Evolutionary conservation across 129 eudicot species (phyloP), one percentile per base, ranked within the genome.

Genomic region (Flaveria linearis): DNA sequence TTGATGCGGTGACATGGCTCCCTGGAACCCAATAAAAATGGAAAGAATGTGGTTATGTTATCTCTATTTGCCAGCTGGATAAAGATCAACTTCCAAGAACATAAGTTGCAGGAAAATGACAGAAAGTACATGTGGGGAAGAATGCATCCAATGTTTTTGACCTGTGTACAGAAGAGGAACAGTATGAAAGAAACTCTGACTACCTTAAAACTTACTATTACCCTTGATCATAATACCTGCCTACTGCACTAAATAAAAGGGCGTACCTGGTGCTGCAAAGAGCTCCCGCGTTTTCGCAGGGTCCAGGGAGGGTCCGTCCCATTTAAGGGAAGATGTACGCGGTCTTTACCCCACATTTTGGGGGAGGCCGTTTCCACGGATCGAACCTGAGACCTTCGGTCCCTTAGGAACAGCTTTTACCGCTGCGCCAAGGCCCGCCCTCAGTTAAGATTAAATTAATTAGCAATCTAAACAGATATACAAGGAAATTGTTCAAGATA

Each of bases 21-120:
- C 71, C 71, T 66, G 46, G 69, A 64, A 16, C 69, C 69, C 69
- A 64, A 64, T 33, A 4, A 64, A 36, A 15, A 33, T 30, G 69
- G 14, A 16, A 63, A 64, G 47, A 64, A 64, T 30, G 28, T 17
- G 50, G 16, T 41, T 42, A 66, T 66, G 71, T 39, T 36, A 65
- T 65, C 50, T 65, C 70, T 36, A n/a, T 65, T 47, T 36, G 70
- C 70, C 70, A 65, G 51, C 50, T 66, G 9, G 50, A 41, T 17
- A n/a, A 66, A 41, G 28, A 66, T 7, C 16, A 62, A 62, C 14
- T 62, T 14, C 42, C 18, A 62, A 62, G 43, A 62, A 25, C 28
- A 36, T n/a, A 66, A 39, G 41, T 39, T 18, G 23, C 28, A 66
- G 26, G 26, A 41, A 39, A 66, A 39, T 66, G 15, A 66, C 70